These are phyloP conservation scores for Candolleomyces eurysporus DNA, from an alignment of 768 basidiomycete genomes.

Conservation along the genomic window DNA sequence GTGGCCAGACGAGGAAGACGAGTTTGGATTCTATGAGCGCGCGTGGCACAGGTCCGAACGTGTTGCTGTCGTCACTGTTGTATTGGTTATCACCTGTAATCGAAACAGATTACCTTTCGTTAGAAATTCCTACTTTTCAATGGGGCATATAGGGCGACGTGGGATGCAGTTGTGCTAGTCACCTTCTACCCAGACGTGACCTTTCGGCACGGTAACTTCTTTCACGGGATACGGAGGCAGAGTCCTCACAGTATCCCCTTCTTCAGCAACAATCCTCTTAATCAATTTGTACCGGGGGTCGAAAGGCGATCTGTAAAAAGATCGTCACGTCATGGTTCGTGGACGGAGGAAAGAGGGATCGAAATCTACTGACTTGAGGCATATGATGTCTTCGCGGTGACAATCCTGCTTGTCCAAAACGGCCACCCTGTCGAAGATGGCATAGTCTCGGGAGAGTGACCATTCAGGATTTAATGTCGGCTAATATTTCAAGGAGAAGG, in stretches of 20 bases:
- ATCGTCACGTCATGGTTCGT: background rate
- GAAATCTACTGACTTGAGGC: conserved; percentile 43
- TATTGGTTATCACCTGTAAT: conserved; percentile 61
- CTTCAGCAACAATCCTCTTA: conserved; percentile 64
- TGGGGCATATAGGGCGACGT: background rate
- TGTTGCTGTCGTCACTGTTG: conserved; percentile 69
- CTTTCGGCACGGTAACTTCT: conserved; percentile 53
- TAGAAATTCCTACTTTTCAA: too few species aligned
- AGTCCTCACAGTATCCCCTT: conserved; percentile 63
- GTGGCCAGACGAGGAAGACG: conserved; percentile 50
- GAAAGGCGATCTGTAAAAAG: conserved; percentile 51
- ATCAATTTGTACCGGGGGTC: conserved; percentile 52
- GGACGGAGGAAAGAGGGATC: background rate
- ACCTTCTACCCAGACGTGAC: conserved; percentile 80
- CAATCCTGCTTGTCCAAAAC: conserved; percentile 34
- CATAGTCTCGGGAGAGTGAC: conserved; percentile 60
- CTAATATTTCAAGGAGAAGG: conserved; percentile 29
- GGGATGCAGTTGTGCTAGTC: conserved; percentile 7
- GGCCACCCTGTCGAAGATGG: conserved; percentile 56
- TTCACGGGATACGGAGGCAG: conserved; percentile 64
- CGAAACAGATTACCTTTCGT: background rate
- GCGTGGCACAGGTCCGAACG: conserved; percentile 59
- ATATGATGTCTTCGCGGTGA: conserved; percentile 63
- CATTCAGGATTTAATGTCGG: conserved; percentile 74
- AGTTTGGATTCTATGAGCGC: conserved; percentile 52